A percentile compares a stretch with the other conserved stretches of the same genome.
These are phyloP conservation scores for Neoascochyta sp. DNA, from an alignment of 2,329 filamentous ascomycete species.

Conservation along the genomic window DNA sequence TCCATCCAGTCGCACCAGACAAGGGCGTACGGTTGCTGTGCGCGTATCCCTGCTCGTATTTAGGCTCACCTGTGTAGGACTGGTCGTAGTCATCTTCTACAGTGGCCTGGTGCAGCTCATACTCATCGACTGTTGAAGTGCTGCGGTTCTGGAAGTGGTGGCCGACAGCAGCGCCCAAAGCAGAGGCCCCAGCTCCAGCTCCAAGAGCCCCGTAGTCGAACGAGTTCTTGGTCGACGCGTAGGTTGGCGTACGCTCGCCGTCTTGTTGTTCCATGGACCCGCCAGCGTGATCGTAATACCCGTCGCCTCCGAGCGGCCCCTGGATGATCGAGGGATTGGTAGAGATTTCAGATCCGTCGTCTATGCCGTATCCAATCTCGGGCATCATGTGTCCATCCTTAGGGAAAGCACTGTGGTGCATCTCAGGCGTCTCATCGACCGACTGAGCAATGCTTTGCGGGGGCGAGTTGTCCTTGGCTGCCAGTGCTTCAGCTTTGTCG, in stretches of 20 bases:
- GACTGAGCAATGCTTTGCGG: slow-evolving; percentile 54
- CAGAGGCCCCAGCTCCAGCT: slow-evolving; percentile 50
- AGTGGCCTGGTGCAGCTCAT: slow-evolving; percentile 33
- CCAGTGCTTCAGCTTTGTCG: slow-evolving; percentile 41
- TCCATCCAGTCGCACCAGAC: slow-evolving; percentile 54
- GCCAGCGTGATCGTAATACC: slow-evolving; percentile 43
- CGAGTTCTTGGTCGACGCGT: slow-evolving; percentile 26
- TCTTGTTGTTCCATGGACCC: slow-evolving; percentile 35
- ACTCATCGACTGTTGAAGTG: slow-evolving; percentile 23
- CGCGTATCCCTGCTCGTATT: slow-evolving; percentile 32
- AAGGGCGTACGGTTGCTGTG: slow-evolving; percentile 34
- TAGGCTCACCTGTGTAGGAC: slow-evolving; percentile 33
- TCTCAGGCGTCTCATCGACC: slow-evolving; percentile 46
- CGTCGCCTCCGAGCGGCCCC: slow-evolving; percentile 58
- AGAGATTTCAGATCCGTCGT: slow-evolving; percentile 61
- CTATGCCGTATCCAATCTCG: slow-evolving; percentile 66
- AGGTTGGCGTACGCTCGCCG: slow-evolving; percentile 27
- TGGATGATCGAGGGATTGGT: slow-evolving; percentile 84
- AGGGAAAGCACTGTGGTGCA: slow-evolving; percentile 69
- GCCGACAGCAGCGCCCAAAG: slow-evolving; percentile 53
- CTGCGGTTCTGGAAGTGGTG: slow-evolving; percentile 36
- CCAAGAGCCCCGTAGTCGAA: slow-evolving; percentile 39
- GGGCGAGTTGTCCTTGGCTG: slow-evolving; percentile 46
- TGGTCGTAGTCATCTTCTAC: slow-evolving; percentile 39
- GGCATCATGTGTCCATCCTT: slow-evolving; percentile 68